Base-by-base conservation (phyloP, 2,329 filamentous ascomycete species). In the Talaromyces sp. region DNA sequence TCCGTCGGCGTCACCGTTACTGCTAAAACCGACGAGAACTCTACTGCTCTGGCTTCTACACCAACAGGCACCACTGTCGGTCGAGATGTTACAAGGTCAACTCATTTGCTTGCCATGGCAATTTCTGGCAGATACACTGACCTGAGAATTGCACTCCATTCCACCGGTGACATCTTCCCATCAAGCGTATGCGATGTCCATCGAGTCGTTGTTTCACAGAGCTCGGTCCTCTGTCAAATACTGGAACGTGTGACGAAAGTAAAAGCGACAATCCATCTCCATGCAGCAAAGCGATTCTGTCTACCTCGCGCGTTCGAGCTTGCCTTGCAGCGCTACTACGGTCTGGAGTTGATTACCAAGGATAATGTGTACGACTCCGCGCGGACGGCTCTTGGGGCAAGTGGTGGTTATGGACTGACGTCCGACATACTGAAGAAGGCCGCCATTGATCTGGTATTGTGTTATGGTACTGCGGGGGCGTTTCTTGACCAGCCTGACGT, bases 381-480 rank as follows among this genome's bases (percentile, higher is more conserved):
- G 2, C 61, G 69, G 8, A 50, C 63, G 3, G 52, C 56, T 3
- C 46, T 69, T 2, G 67, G 64, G 33, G 55, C 55, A 9, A 44
- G 60, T 14, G 59, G 66, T 14, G 40, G 5, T 18, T 21, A 42
- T 28, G 52, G 35, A 2, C 33, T 61, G 2, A 58, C 60, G 18
- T 58, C 64, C 2, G 67, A 67, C 23, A 62, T 64, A 8, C 39
- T 69, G 31, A 67, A 63, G 21, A 63, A 54, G 12, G 67, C 68
- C 11, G 67, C 67, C 62, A 66, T 70, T 21, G 70, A 73, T 31
- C 67, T 76, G 35, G 68, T 69, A 14, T 40, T 75, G 6, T 73
- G 69, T 60, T 76, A 76, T 61, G 70, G 69, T 16, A 63, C 67
- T 1, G 68, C 68, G 0, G 74, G 73, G 0, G 69, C 70, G 0